These are phyloP conservation scores for Osmanthus fragrans DNA, from an alignment of 257 asterid species.

Conservation along the genomic window DNA sequence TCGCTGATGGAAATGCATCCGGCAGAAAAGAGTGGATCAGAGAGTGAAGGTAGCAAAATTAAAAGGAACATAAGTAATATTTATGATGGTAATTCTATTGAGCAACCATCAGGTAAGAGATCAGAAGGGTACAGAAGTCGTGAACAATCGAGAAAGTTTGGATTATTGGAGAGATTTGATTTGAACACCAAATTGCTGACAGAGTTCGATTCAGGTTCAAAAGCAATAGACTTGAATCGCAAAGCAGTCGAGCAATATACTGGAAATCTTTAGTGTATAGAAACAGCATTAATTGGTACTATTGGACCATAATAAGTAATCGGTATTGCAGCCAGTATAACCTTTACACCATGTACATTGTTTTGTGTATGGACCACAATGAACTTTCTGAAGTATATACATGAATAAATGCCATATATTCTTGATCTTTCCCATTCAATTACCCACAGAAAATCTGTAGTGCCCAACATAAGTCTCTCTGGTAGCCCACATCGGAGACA, in stretches of 20 bases:
- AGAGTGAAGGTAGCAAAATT: slow-evolving; percentile 14
- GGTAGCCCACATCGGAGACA: not conserved
- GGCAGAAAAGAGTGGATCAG: slow-evolving; percentile 3
- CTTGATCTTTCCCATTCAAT: slow-evolving; percentile 8
- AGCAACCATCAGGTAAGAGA: not conserved
- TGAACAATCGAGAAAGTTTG: slow-evolving; percentile 25
- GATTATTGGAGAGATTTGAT: slow-evolving; percentile 41
- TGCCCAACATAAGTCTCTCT: not conserved
- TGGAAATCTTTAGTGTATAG: slow-evolving; percentile 28
- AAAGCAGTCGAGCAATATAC: slow-evolving; percentile 35
- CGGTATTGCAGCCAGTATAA: slow-evolving; percentile 12
- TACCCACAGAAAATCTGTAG: not conserved
- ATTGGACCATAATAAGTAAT: slow-evolving; percentile 18
- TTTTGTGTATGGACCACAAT: slow-evolving; percentile 32
- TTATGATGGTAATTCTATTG: slow-evolving; percentile 22
- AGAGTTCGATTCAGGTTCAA: slow-evolving; percentile 47
- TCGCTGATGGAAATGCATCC: not conserved
- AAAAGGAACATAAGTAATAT: slow-evolving; percentile 33
- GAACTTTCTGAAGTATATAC: slow-evolving; percentile 32
- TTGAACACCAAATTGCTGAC: slow-evolving; percentile 48
- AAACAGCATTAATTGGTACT: slow-evolving; percentile 6
- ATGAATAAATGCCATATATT: slow-evolving; percentile 15
- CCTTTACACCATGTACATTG: slow-evolving; percentile 30
- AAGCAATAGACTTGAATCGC: slow-evolving; percentile 55
- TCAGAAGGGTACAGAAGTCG: not conserved